Base-by-base conservation (phyloP, 768 basidiomycete species). In the Leccinum subgranulosum region DNA sequence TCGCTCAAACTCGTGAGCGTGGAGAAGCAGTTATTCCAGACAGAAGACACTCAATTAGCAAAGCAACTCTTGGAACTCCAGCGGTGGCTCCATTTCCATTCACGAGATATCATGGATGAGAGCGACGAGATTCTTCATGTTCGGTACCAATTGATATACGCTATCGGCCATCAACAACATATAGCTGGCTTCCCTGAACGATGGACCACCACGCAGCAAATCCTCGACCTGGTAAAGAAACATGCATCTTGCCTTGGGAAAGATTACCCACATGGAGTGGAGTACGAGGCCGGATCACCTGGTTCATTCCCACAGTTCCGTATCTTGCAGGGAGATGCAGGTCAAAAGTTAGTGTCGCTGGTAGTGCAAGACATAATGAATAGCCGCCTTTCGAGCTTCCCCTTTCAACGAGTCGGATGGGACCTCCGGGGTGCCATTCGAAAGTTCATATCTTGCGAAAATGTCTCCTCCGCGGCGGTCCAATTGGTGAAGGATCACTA, bases 1-100 rank as follows among this genome's bases (percentile, higher is more conserved):
- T 84, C 83, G 0, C 78, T 80, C 57, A 74, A 75, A 60, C 69
- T 84, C 17, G 76, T 79, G 73, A 74, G 71, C 3, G 66, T 82
- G 23, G 77, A 84, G 55, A 68, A 61, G 31, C 66, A 69, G 28
- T 54, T 74, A 10, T 28, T 33, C 15, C 47, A 12, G 15, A n/a
- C 7, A 7, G 6, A 15, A 8, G 34, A 51, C 9, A 4, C 1
- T 3, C 15, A 54, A 6, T 56, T 61, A 12, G 60, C 66, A 7
- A 12, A 45, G 7, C 21, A 36, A 4, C 59, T 79, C 6, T 53
- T 77, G 39, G 49, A 66, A 7, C 53, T 69, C n/a, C 67, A 73
- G 12, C 54, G 19, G 9, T 71, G 66, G 67, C 58, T 72, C 8
- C 60, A 71, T 21, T 50, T 23, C 8, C 54, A 34, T 49, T 60